phyloP scores from a whole-genome alignment of 768 basidiomycete species.

The Lyophyllum atratum region DNA sequence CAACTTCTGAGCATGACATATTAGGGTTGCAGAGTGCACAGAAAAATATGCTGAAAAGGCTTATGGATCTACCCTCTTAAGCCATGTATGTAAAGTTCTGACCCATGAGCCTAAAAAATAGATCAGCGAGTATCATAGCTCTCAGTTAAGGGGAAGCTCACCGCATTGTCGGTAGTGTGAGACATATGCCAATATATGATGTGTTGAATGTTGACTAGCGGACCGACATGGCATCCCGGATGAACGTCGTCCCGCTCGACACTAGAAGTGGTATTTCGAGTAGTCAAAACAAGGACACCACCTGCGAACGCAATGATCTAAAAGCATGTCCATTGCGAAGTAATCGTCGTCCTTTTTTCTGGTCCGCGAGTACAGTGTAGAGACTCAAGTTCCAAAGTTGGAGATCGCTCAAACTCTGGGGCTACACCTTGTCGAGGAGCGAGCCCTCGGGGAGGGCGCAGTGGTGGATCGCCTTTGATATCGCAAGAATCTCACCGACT shows the following conservation, averaged over 20 bases:
- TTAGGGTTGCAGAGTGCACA: neutral
- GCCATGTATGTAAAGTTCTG: neutral
- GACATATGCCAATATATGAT: neutral
- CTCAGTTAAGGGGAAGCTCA: neutral
- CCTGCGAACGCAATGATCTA: neutral
- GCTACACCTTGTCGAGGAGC: neutral
- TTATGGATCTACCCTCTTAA: conserved; percentile 1
- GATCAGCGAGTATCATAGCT: neutral
- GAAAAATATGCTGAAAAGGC: neutral
- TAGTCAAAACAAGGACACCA: neutral
- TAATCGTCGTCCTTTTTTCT: too few species aligned
- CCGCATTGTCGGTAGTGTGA: neutral
- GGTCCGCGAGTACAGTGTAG: neutral
- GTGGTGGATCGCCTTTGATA: neutral
- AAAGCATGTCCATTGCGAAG: neutral
- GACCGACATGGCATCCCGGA: neutral
- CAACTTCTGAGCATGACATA: neutral
- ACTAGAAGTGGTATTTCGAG: neutral
- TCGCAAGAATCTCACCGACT: neutral
- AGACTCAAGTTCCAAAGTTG: neutral
- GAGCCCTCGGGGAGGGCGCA: neutral
- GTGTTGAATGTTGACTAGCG: neutral
- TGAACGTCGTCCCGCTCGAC: neutral
- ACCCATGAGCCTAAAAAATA: neutral
- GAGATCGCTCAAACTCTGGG: neutral